A percentile compares a stretch with the other conserved stretches of the same genome.
These are phyloP conservation scores for Pleoardoris graminearum DNA, from an alignment of 2,329 filamentous ascomycete species.

Conservation along the genomic window DNA sequence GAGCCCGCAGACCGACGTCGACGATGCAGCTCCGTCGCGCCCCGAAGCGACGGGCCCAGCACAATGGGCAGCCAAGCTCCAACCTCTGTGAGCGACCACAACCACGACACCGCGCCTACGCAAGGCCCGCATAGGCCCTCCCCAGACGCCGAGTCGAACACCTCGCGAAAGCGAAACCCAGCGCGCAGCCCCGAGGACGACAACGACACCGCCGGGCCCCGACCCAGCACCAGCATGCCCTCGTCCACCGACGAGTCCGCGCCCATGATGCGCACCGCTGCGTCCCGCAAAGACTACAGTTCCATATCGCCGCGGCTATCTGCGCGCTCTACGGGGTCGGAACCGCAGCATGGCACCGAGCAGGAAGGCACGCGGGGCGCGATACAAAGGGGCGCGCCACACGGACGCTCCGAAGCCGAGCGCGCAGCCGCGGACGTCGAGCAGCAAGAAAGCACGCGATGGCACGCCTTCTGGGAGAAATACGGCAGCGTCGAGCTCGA, in stretches of 20 bases:
- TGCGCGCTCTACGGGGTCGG: constrained; percentile 8
- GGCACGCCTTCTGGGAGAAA: constrained; percentile 58
- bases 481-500: constrained; percentile 75
- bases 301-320: constrained; percentile 25
- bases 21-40: constrained; percentile 1
- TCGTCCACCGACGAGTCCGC: constrained; percentile 28
- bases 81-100: neutral
- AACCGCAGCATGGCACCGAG: constrained; percentile 1
- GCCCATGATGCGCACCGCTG: constrained; percentile 22
- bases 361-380: constrained; percentile 4
- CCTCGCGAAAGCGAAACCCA: no score
- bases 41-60: neutral
- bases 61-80: constrained; percentile 8
- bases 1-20: constrained; percentile 2
- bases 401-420: constrained; percentile 19
- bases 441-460: constrained; percentile 51
- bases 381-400: neutral
- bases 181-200: no score
- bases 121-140: no score
- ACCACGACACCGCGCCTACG: constrained; percentile 1
- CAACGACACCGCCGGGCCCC: no score
- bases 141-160: no score
- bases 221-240: neutral
- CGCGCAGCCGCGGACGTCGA: constrained; percentile 27
- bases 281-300: constrained; percentile 22